Evolutionary conservation across 192 early-diverging fungal species (phyloP), one percentile per base, ranked within the genome.

Genomic region (Backusella liffmaniae): DNA sequence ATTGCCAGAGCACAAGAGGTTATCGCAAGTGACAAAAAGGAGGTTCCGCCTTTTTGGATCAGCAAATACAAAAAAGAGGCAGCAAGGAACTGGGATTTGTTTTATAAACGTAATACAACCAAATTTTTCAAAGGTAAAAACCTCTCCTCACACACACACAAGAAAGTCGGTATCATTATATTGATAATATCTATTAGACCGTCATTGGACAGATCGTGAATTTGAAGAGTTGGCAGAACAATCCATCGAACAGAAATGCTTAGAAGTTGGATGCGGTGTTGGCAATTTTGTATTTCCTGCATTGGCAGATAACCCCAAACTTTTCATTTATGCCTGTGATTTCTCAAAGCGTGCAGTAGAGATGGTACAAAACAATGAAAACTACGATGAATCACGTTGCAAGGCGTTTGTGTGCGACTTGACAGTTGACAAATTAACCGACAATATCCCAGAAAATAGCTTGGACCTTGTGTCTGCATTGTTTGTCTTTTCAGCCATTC

Each of bases 241-340:
- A 26, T 10, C 62, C 26, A 53, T 35, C 3, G 34, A 76, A 15
- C 12, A 78, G 32, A 79, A 73, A 62, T 84, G 84, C 23, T 83
- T 95, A 8, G 98, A 99, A 84, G 92, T 98, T 39, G 98, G 98
- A 66, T 99, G 98, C 82, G 98, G 98, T 7, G 97, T 96, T 0
- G 98, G 97, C 68, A 97, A 96, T 84, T 97, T 96, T 83, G 88
- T 98, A 36, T 99, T 95, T 80, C 98, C 98, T 5, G 82, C 96
- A 2, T 76, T 99, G 46, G 90, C 91, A n/a, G 88, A 90, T 80
- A 94, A 95, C 83, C 86, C 89, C 0, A 82, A 89, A 35, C 79
- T 99, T 34, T 96, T 90, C 79, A 90, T 96, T 44, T 96, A 97
- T 80, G 96, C 96, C 8, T 96, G 94, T 80, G 98, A 99, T 82